These are phyloP conservation scores for Saccharum officinarum DNA, from an alignment of 176 grass and related monocot species.

Conservation along the genomic window DNA sequence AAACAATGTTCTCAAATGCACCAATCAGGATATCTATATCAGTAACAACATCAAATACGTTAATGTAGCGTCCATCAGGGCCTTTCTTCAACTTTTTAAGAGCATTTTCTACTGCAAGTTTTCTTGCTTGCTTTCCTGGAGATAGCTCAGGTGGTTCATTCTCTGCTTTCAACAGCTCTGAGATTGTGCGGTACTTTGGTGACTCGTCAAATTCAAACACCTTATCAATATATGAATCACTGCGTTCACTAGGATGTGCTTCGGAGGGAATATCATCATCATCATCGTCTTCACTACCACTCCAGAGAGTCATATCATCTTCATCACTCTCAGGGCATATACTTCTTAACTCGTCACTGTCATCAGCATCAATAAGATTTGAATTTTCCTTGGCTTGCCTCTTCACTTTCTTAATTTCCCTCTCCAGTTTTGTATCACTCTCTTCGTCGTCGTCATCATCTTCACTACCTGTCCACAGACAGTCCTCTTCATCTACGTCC, in stretches of 20 bases:
- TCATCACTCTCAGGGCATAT: constrained; percentile 85
- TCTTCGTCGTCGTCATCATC: constrained; percentile 68
- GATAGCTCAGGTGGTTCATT: constrained; percentile 88
- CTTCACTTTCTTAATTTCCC: constrained; percentile 89
- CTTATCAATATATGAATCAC: constrained; percentile 86
- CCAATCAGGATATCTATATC: constrained; percentile 97
- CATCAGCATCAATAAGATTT: constrained; percentile 78
- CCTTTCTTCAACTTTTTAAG: constrained; percentile 94
- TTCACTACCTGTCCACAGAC: constrained; percentile 91
- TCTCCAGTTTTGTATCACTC: constrained; percentile 58
- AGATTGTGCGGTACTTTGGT: constrained; percentile 81
- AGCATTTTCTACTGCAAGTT: constrained; percentile 95
- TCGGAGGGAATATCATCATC: constrained; percentile 77
- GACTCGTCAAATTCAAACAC: constrained; percentile 95
- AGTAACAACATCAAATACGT: constrained; percentile 85
- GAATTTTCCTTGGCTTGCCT: constrained; percentile 68
- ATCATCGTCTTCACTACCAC: constrained; percentile 80
- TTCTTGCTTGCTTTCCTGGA: constrained; percentile 89
- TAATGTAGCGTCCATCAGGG: constrained; percentile 79
- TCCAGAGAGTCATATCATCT: constrained; percentile 86
- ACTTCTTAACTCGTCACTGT: constrained; percentile 85
- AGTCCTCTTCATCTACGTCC: constrained; percentile 84
- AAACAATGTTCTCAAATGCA: constrained; percentile 94
- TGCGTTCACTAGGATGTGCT: constrained; percentile 66
- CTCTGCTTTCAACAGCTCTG: constrained; percentile 79